Evolutionary conservation across 192 early-diverging fungal species (phyloP).

Genomic region (Kappamyces sp.): DNA sequence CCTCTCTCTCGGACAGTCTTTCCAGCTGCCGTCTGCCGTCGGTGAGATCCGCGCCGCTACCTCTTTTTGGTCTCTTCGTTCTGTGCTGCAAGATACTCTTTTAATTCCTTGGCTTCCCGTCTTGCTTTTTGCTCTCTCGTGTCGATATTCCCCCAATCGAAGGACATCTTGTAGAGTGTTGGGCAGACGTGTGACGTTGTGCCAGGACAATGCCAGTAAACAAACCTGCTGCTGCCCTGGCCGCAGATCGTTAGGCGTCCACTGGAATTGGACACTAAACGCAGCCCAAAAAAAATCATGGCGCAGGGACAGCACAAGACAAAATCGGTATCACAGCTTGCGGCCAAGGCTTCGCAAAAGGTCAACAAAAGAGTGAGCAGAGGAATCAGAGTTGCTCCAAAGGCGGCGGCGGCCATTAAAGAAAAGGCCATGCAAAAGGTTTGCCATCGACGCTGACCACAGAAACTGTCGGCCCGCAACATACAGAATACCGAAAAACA

Average conservation of each 20-base stretch:
- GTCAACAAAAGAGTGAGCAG: background rate
- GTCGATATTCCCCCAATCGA: slow-evolving; percentile 14
- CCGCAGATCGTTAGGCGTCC: no score
- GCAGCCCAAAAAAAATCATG: background rate
- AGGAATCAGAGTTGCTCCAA: slow-evolving; percentile 12
- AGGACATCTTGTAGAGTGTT: slow-evolving; percentile 1
- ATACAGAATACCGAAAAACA: slow-evolving; percentile 41
- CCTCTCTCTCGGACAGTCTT: slow-evolving; percentile 9
- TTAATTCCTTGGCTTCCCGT: slow-evolving; percentile 14
- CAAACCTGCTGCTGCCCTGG: no score
- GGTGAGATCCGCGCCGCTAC: background rate
- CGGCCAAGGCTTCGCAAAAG: no score
- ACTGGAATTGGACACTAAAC: no score
- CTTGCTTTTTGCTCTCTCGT: slow-evolving; percentile 12
- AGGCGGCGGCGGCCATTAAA: background rate
- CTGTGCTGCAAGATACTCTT: slow-evolving; percentile 8
- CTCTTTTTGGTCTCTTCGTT: slow-evolving; percentile 7
- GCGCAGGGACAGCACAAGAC: slow-evolving; percentile 17
- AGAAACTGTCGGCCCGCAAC: slow-evolving; percentile 32
- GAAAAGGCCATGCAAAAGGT: slow-evolving; percentile 24
- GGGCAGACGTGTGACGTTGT: no score
- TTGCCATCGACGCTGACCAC: no score
- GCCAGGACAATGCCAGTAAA: slow-evolving; percentile 8
- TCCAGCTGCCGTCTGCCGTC: slow-evolving; percentile 2
- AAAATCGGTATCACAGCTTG: slow-evolving; percentile 10